Conservation (phyloP, 2,329 filamentous ascomycete species). For the Setomelanomma holmii region DNA sequence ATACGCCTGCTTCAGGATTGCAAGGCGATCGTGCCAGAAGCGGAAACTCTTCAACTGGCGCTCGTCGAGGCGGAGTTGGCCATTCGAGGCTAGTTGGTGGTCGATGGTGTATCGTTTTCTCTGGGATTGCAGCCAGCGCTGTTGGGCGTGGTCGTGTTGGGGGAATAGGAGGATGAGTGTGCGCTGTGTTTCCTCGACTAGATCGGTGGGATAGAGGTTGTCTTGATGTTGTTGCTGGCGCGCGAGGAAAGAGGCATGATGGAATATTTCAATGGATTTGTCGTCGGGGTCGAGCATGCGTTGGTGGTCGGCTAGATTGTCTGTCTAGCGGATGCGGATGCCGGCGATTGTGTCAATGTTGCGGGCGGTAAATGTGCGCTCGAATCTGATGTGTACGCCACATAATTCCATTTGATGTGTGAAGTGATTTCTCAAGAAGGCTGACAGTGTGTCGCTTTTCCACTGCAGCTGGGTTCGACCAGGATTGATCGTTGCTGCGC, state of each 20-base stretch:
- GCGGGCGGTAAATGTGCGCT: slow-evolving; percentile 19
- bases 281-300: slow-evolving; percentile 50
- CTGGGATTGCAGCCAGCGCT: slow-evolving; percentile 26
- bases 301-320: slow-evolving; percentile 52
- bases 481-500: slow-evolving; percentile 10
- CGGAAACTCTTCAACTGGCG: slow-evolving; percentile 42
- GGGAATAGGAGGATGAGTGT: slow-evolving; percentile 51
- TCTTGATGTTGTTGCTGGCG: slow-evolving; percentile 23
- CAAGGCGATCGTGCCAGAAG: slow-evolving; percentile 54
- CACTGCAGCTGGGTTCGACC: slow-evolving; percentile 13
- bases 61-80: slow-evolving; percentile 41
- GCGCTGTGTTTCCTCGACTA: slow-evolving; percentile 48
- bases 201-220: slow-evolving; percentile 34
- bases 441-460: slow-evolving; percentile 5
- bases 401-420: background rate
- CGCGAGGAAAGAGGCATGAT: slow-evolving; percentile 49
- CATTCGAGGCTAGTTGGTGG: slow-evolving; percentile 28
- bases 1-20: slow-evolving; percentile 54
- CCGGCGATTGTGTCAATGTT: slow-evolving; percentile 45
- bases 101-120: slow-evolving; percentile 38
- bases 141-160: slow-evolving; percentile 23
- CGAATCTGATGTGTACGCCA: slow-evolving; percentile 14
- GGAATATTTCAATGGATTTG: slow-evolving; percentile 48
- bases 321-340: slow-evolving; percentile 48
- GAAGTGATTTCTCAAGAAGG: slow-evolving; percentile 1